Evolutionary conservation across 2,329 filamentous ascomycete genomes (phyloP), one percentile per base, ranked within the genome.

Genomic region (Stagonosporopsis cucurbitacearum): DNA sequence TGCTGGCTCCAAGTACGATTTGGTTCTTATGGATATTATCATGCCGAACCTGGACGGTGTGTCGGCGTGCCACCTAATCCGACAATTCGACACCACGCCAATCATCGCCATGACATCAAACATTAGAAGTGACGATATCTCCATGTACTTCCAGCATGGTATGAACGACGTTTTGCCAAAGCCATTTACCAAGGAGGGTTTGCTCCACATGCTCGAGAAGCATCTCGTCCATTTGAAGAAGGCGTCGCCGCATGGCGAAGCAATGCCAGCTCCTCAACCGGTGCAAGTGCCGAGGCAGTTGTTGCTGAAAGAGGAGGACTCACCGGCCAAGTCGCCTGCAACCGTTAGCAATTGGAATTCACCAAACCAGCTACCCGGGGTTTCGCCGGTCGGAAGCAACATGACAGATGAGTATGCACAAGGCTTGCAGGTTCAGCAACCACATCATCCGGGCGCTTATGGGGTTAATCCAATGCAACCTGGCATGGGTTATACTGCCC

Each of bases 101-200:
- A 96, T 99, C 67, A 91, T 99, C 55, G 95, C 95, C 42, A 98
- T 99, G 95, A 99, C 95, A 3, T 97, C 94, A 3, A 99, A 98
- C 72, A 98, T 99, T 62, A 86, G 95, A 62, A 93, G 92, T 58
- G 94, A 97, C 69, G 95, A 99, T 73, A 96, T 98, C 59, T 91
- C 94, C 50, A 93, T 96, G 79, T 99, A 99, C 74, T 98, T 97
- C 79, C 88, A 94, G 68, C 93, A 96, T 78, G 95, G 93, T 95
- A 84, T 81, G 88, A 96, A 96, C 70, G 95, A 96, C 70, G 94
- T 99, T 17, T 80, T 99, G 57, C 94, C 95, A 0, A 99, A 99
- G 72, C 95, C 95, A 0, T 99, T 99, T 74, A 99, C 95, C 1
- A 89, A 89, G 65, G 84, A 90, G 39, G 94, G 93, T 0, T 79